These are phyloP conservation scores for Apiotrichum veenhuisii DNA, from an alignment of 1,284 basidiomycete species.

Conservation along the genomic window DNA sequence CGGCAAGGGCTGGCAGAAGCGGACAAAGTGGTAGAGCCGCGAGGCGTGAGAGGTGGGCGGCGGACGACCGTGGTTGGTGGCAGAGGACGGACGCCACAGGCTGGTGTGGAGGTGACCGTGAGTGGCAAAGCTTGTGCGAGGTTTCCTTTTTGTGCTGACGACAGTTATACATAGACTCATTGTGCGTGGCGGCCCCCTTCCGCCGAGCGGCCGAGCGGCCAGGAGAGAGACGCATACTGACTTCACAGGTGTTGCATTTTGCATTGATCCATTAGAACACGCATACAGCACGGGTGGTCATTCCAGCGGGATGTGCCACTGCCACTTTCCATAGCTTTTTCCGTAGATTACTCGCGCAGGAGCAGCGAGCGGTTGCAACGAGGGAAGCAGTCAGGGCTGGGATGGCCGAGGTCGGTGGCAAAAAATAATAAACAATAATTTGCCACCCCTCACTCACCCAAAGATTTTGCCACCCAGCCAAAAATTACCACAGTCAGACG, in stretches of 20 bases:
- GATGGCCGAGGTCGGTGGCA: background rate
- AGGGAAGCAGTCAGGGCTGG: background rate
- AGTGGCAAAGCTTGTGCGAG: slow-evolving; percentile 2
- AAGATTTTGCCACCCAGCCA: too few relatives aligned
- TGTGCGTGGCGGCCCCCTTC: slow-evolving; percentile 15
- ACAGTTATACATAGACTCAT: slow-evolving; percentile 18
- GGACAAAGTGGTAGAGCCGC: slow-evolving; percentile 49
- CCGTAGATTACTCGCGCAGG: background rate
- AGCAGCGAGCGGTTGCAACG: too few relatives aligned
- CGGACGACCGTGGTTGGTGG: background rate
- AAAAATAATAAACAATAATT: background rate
- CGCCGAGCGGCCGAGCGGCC: background rate
- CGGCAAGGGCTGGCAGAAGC: slow-evolving; percentile 67
- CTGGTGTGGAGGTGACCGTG: slow-evolving; percentile 1
- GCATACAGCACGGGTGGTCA: background rate
- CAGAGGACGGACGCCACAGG: background rate
- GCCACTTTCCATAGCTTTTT: background rate
- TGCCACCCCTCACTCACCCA: too few relatives aligned
- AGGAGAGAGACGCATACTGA: slow-evolving; percentile 2
- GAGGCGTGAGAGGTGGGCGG: background rate
- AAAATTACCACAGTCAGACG: too few relatives aligned
- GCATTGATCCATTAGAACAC: slow-evolving; percentile 11
- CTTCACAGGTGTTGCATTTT: slow-evolving; percentile 22
- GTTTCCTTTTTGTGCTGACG: slow-evolving; percentile 4
- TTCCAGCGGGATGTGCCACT: background rate